Base-by-base conservation (phyloP, 2,329 filamentous ascomycete genomes). In the Aspergillus sp. region DNA sequence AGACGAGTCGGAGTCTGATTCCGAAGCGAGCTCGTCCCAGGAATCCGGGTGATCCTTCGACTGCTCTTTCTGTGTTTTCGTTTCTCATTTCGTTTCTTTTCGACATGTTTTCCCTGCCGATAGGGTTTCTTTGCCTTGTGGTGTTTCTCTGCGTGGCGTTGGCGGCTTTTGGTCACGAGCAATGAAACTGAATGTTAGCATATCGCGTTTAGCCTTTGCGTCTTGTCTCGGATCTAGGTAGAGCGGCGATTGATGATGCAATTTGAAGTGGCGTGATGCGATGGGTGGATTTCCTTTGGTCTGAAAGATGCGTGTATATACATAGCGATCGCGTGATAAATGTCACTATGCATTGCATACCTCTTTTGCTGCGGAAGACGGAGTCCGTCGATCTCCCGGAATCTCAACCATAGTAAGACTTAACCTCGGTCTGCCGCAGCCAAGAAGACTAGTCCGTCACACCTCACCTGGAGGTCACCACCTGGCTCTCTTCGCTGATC, bases 1-100 rank as follows among this genome's bases (percentile, higher is more conserved):
- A 47, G 88, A 89, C 62, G 88, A 88, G 17, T 75, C 75, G 11
- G 71, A 72, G 34, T 52, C 56, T 5, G 68, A 71, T 31, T 70
- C 66, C 1, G 71, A 70, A 25, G 62, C 61, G 1, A 63, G 62
- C 23, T 69, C 63, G 3, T 70, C 64, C 19, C 53, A 62, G 52
- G 61, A 52, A 34, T 62, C 61, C n/a, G 52, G 47, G 21, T 63
- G 53, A 56, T 32, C 34, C 34, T 38, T 29, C 43, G 13, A 36
- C 20, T 51, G 21, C 36, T 44, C 43, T 38, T 41, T 49, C 19
- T 46, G 44, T 42, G 40, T 43, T 29, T 46, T 47, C 36, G 40
- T 43, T 29, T 31, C n/a, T 47, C 34, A 16, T 5, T n/a, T 31
- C n/a, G n/a, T 48, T 48, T 25, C 10, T 19, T 19, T 40, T 40